Base-by-base conservation (phyloP, 2,329 filamentous ascomycete species). In the Exophiala bonariae region DNA sequence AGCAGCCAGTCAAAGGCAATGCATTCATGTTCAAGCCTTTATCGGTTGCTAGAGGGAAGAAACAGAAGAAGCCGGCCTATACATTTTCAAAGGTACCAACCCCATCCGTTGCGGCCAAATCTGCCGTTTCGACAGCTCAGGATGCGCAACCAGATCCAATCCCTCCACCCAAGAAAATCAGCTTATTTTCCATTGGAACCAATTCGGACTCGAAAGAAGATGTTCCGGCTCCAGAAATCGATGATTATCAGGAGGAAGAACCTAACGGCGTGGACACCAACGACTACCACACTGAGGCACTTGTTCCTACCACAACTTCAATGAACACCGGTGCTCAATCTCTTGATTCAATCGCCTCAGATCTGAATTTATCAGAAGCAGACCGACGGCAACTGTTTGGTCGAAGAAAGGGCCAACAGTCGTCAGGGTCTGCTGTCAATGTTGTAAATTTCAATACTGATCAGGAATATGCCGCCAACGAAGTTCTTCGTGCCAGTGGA, bases 361-460 rank as follows among this genome's bases (percentile, higher is more conserved):
- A 89, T 52, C 78, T 96, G 31, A 87, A 93, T 55, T 81, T 96
- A 11, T 87, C 89, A 3, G 80, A 83, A 4, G 78, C 87, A 0
- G 85, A 89, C 55, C 79, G 85, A 32, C 84, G 92, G 33, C 90
- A 95, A 63, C 80, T 97, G 3, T 92, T 97, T 63, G 92, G 92
- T 1, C 86, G 91, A 4, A 26, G 23, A 11, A 51, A 23, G 61
- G 66, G 56, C 57, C 66, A 26, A 3, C 14, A 34, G 26, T 16
- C 41, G 10, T 26, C 23, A 6, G 68, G 67, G 44, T 55, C 72
- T 6, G 75, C 75, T 2, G 75, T 80, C n/a, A 83, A 80, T 34
- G 78, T 96, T 30, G 78, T 91, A 54, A 90, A 86, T 61, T 96
- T 96, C 78, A 89, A 95, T 70, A 91, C 89, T 56, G 89, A 95